These are phyloP conservation scores for Mariannaea sp. DNA, from an alignment of 2,329 filamentous ascomycete genomes.

Conservation along the genomic window DNA sequence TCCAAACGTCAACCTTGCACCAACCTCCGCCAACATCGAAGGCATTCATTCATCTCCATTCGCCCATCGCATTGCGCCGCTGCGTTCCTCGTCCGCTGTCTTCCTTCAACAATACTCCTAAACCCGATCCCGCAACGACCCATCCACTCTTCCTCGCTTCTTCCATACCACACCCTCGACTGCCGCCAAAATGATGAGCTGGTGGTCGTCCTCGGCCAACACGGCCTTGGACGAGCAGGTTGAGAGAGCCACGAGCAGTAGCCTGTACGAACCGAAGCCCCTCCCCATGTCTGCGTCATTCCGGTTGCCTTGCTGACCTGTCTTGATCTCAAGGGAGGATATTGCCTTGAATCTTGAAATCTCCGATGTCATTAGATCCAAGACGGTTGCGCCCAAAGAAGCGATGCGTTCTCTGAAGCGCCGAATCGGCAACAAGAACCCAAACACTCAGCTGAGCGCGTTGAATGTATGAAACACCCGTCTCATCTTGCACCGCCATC, in stretches of 20 bases:
- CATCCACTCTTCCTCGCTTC: slow-evolving; percentile 1
- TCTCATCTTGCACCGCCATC: too few relatives aligned
- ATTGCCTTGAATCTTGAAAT: slow-evolving; percentile 98
- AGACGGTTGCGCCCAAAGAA: slow-evolving; percentile 95
- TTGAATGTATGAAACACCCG: slow-evolving; percentile 67
- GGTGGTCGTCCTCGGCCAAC: slow-evolving; percentile 92
- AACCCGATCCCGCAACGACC: slow-evolving; percentile 10
- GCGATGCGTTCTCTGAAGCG: slow-evolving; percentile 96
- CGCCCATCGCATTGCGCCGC: slow-evolving; percentile 16
- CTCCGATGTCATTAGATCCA: slow-evolving; percentile 94
- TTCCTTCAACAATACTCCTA: slow-evolving; percentile 5
- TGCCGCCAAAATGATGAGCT: slow-evolving; percentile 71
- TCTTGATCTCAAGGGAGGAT: slow-evolving; percentile 69
- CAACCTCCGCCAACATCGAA: neutral
- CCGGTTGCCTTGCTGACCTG: slow-evolving; percentile 17
- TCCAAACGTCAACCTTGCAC: slow-evolving; percentile 12
- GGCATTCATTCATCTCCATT: neutral
- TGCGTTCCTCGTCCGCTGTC: slow-evolving; percentile 1
- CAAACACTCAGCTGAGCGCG: slow-evolving; percentile 94
- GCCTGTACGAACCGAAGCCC: slow-evolving; percentile 65
- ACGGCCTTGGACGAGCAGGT: slow-evolving; percentile 96
- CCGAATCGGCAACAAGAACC: slow-evolving; percentile 96
- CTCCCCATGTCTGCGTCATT: slow-evolving; percentile 21
- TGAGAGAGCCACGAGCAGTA: slow-evolving; percentile 91
- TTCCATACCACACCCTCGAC: slow-evolving; percentile 7